Evolutionary conservation across 331 rosid species (phyloP), one percentile per base, ranked within the genome.

Genomic region (Rosa hybrid): DNA sequence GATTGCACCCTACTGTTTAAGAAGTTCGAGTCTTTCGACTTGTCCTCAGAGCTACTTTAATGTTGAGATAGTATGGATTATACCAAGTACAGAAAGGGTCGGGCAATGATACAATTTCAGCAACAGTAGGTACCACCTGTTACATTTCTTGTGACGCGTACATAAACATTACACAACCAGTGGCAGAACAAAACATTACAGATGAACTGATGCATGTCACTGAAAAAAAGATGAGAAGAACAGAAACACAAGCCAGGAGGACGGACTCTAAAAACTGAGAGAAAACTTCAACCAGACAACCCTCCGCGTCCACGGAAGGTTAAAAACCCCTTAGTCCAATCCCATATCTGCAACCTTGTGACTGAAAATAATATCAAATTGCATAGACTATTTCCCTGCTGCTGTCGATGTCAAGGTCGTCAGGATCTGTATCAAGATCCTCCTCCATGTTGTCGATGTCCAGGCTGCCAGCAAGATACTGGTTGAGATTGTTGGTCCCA

Each of bases 401-500:
- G 88, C 98, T 95, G 85, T 95, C 97, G 7, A 88, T 77, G 80
- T 95, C 98, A 41, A 95, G 90, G 71, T 94, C 98, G 49, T 95
- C 98, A 4, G 97, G 92, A 80, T 93, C 99, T 1, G 88, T 71
- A 72, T 93, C 98, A 4, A 81, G 78, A 73, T 94, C 97, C 74
- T 94, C 97, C 13, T 90, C 98, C 99, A 90, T 93, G 86, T 95
- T 97, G 4, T 92, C 99, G 2, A 95, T 89, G 78, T 95, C 99
- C 85, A 93, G 89, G 86, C 94, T 89, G 54, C 93, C 94, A 20
- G 92, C 86, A 41, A 95, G 96, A 77, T 87, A 92, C 72, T 81
- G 92, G 82, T 91, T 93, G 69, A 86, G 92, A 68, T 86, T 77
- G 42, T 85, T 89, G 42, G 91, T 83, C 65, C 97, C 96, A 2